Evolutionary conservation across 345 rosid species (phyloP).

Genomic region (Gossypioides kirkii): DNA sequence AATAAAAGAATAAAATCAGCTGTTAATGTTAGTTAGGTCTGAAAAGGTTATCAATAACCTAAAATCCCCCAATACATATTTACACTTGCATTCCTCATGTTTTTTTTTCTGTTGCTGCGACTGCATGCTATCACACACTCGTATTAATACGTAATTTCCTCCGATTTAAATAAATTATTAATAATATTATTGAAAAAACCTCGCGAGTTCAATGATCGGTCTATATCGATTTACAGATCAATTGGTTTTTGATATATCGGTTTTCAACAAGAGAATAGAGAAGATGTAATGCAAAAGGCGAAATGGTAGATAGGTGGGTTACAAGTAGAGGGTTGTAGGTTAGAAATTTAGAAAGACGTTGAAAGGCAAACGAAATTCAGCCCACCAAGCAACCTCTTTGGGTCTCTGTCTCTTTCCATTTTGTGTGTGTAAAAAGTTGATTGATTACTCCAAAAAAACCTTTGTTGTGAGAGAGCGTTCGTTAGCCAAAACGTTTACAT

Average conservation of each 20-base stretch:
- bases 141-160: too few species aligned
- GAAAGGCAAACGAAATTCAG: slow-evolving; percentile 68
- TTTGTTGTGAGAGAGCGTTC: slow-evolving; percentile 26
- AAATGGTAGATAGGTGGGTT: slow-evolving; percentile 48
- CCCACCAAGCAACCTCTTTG: slow-evolving; percentile 59
- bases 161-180: too few species aligned
- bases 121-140: too few species aligned
- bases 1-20: neutral
- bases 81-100: neutral
- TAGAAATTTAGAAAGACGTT: slow-evolving; percentile 58
- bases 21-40: slow-evolving; percentile 30
- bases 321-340: slow-evolving; percentile 54
- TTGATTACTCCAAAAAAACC: slow-evolving; percentile 34
- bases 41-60: slow-evolving; percentile 28
- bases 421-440: neutral
- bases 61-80: slow-evolving; percentile 3
- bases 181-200: too few species aligned
- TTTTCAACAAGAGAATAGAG: too few species aligned
- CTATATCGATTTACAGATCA: too few species aligned
- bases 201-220: too few species aligned
- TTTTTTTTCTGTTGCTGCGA: too few species aligned
- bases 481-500: slow-evolving; percentile 80
- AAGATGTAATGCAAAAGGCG: neutral
- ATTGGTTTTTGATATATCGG: too few species aligned
- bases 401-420: slow-evolving; percentile 22